Evolutionary conservation across 2,329 filamentous ascomycete genomes (phyloP).

Genomic region (Sporothrix humicola): DNA sequence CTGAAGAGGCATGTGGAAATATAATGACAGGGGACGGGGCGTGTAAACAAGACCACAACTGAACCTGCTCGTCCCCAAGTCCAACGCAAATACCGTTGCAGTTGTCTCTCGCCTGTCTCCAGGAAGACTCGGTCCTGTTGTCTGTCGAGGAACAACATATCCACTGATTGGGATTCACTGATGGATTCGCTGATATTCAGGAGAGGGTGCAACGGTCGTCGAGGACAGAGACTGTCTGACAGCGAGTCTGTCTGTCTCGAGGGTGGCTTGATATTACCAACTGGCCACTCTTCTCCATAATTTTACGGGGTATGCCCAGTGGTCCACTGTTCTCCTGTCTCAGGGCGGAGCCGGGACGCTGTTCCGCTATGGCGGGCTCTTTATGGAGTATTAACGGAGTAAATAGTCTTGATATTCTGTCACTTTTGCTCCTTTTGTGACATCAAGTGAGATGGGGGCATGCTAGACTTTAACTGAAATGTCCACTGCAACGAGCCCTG

Average conservation of each 20-base stretch:
- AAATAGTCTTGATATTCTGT: too few relatives aligned
- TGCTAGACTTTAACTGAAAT: too few relatives aligned
- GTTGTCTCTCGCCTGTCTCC: neutral
- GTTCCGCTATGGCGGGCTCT: conserved; percentile 23
- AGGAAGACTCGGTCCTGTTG: neutral
- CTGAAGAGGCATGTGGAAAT: neutral
- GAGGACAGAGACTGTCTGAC: too few relatives aligned
- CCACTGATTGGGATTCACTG: neutral
- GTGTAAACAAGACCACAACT: too few relatives aligned
- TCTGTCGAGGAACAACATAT: neutral
- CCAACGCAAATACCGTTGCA: too few relatives aligned
- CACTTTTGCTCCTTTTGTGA: too few relatives aligned
- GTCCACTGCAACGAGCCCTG: too few relatives aligned
- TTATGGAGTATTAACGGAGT: too few relatives aligned
- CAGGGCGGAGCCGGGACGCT: conserved; percentile 23
- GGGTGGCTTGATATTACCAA: neutral
- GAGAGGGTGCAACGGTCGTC: conserved; percentile 9
- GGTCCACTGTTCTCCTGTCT: conserved; percentile 7
- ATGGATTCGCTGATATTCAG: conserved; percentile 6
- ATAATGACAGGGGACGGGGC: neutral
- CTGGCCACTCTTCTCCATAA: neutral
- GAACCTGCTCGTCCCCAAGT: too few relatives aligned
- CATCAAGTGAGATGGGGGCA: too few relatives aligned
- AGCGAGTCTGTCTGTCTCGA: neutral
- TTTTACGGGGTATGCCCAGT: neutral